These are phyloP conservation scores for Melastoma candidum DNA, from an alignment of 441 rosid species.

Conservation along the genomic window DNA sequence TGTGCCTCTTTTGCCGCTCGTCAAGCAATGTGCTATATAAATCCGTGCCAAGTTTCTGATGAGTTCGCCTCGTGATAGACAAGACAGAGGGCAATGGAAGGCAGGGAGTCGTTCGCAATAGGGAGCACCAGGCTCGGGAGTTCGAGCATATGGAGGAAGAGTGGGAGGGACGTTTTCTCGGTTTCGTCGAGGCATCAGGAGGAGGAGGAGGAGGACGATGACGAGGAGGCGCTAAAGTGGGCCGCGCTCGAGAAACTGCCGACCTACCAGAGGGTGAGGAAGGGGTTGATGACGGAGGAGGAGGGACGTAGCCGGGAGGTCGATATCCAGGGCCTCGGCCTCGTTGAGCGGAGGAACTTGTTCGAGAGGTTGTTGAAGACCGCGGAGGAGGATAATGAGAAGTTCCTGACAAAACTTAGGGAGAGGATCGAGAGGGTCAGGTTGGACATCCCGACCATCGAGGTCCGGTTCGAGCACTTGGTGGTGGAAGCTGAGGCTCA, in stretches of 20 bases:
- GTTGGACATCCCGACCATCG: conserved; percentile 15
- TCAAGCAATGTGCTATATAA: background rate
- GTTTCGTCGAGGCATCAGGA: conserved; percentile 30
- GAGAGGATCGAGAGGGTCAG: conserved; percentile 50
- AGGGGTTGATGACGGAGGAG: conserved; percentile 36
- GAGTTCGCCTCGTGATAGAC: background rate
- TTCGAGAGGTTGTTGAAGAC: conserved; percentile 45
- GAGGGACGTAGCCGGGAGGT: conserved; percentile 32
- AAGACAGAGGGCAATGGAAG: conserved; percentile 15
- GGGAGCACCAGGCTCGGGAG: conserved; percentile 38
- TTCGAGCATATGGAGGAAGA: conserved; percentile 35
- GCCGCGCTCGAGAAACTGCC: conserved; percentile 65
- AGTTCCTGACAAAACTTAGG: conserved; percentile 49
- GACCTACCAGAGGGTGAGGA: conserved; percentile 33
- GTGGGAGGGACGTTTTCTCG: conserved; percentile 31
- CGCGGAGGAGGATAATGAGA: conserved; percentile 56
- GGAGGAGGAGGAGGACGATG: conserved; percentile 45
- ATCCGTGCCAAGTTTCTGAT: background rate
- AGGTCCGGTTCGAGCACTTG: conserved; percentile 18
- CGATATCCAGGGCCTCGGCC: conserved; percentile 33
- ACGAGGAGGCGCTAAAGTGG: conserved; percentile 61
- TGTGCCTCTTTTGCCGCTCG: background rate
- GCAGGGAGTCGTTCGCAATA: conserved; percentile 10
- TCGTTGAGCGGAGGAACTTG: conserved; percentile 37
- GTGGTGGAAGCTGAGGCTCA: conserved; percentile 13